A percentile compares a stretch with the other conserved stretches of the same genome.
phyloP scores from a whole-genome alignment of 1,139 yeast species.

The Pichia sp. region DNA sequence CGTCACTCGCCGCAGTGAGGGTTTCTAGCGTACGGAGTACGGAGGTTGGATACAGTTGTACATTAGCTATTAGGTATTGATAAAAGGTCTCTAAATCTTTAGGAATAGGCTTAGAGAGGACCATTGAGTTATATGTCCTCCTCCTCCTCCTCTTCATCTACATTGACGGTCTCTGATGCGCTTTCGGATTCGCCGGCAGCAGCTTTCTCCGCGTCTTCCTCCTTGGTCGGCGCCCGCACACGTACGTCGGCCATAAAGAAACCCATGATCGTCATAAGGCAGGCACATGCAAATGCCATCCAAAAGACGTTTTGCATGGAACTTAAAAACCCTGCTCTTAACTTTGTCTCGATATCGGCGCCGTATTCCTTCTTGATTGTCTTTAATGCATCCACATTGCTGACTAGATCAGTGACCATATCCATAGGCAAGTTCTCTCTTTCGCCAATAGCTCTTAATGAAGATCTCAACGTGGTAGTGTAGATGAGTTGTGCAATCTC shows the following conservation, averaged over 20 bases:
- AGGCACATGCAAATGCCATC: background rate
- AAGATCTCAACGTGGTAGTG: conserved; percentile 23
- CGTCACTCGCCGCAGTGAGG: too few relatives aligned
- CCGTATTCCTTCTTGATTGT: background rate
- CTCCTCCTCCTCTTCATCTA: too few relatives aligned
- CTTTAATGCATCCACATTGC: background rate
- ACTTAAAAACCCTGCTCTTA: background rate
- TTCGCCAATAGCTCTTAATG: conserved; percentile 10
- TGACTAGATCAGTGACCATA: background rate
- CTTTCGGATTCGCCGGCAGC: too few relatives aligned
- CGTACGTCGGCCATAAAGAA: background rate
- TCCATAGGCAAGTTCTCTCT: background rate
- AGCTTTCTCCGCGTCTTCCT: background rate
- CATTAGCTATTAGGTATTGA: too few relatives aligned
- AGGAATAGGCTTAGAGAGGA: too few relatives aligned
- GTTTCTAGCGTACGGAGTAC: too few relatives aligned
- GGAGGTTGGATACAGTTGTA: too few relatives aligned
- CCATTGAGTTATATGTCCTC: too few relatives aligned
- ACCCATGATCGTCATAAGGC: background rate
- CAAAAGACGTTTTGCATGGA: conserved; percentile 1
- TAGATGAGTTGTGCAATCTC: conserved; percentile 41
- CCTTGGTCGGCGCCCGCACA: background rate
- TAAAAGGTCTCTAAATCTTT: too few relatives aligned
- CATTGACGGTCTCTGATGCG: too few relatives aligned
- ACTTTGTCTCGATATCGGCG: background rate